A percentile compares a stretch with the other conserved stretches of the same genome.
Conservation (phyloP, 2,329 filamentous ascomycete genomes). For the Lachnellula suecica region DNA sequence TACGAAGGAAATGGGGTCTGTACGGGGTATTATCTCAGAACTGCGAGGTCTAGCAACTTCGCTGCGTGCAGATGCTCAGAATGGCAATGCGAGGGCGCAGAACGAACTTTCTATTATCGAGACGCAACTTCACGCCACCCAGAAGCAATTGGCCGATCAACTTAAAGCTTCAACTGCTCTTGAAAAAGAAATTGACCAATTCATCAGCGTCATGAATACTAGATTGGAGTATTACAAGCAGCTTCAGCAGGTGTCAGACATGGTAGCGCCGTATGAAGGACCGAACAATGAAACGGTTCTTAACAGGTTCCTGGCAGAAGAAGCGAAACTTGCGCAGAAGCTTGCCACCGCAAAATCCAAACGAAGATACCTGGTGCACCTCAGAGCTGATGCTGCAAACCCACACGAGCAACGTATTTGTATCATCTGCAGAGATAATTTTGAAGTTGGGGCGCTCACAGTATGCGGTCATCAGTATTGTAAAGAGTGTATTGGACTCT, state of each 20-base stretch:
- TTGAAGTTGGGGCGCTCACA: constrained; percentile 78
- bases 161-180: constrained; percentile 47
- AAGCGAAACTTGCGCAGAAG: constrained; percentile 53
- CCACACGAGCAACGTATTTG: constrained; percentile 69
- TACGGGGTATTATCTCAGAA: constrained; percentile 69
- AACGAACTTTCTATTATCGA: constrained; percentile 67
- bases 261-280: constrained; percentile 73
- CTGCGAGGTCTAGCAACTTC: constrained; percentile 62
- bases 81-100: constrained; percentile 52
- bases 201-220: constrained; percentile 77
- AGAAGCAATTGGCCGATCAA: constrained; percentile 52
- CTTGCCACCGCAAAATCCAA: constrained; percentile 68
- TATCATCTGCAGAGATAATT: constrained; percentile 78
- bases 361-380: constrained; percentile 64
- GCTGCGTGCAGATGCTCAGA: constrained; percentile 56
- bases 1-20: constrained; percentile 53
- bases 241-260: constrained; percentile 87
- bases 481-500: constrained; percentile 78
- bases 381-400: constrained; percentile 41
- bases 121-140: constrained; percentile 59
- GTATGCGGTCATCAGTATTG: constrained; percentile 92
- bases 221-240: constrained; percentile 89
- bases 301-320: constrained; percentile 56
- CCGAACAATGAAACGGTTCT: constrained; percentile 22
- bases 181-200: constrained; percentile 73